phyloP scores from a whole-genome alignment of 1,284 basidiomycete species.

The Kwoniella shivajii region DNA sequence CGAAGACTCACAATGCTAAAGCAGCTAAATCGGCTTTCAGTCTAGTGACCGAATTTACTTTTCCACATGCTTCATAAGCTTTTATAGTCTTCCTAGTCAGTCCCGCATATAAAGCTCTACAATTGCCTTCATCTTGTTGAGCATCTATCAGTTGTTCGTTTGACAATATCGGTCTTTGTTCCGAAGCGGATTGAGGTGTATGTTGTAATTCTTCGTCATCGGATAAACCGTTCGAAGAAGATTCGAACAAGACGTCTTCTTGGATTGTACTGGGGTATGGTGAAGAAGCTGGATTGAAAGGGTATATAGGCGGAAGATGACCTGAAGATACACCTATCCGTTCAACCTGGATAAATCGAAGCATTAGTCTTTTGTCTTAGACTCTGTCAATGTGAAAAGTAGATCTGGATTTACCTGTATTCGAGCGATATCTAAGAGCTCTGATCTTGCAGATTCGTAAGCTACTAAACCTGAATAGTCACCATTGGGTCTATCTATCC shows the following conservation, averaged over 20 bases:
- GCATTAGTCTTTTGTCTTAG: too few species aligned
- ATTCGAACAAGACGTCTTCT: slow-evolving; percentile 44
- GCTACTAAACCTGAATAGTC: slow-evolving; percentile 62
- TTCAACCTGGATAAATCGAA: slow-evolving; percentile 42
- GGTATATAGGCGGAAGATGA: slow-evolving; percentile 44
- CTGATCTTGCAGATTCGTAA: slow-evolving; percentile 49
- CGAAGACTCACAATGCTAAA: slow-evolving; percentile 71
- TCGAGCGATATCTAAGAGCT: slow-evolving; percentile 50
- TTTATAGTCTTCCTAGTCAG: slow-evolving; percentile 79
- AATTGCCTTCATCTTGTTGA: slow-evolving; percentile 62
- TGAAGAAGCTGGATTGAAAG: slow-evolving; percentile 32
- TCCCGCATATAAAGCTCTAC: slow-evolving; percentile 72
- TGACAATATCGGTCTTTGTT: slow-evolving; percentile 57
- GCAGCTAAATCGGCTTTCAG: slow-evolving; percentile 81
- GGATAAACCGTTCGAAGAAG: slow-evolving; percentile 26
- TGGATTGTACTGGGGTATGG: slow-evolving; percentile 7
- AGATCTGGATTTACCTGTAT: slow-evolving; percentile 34
- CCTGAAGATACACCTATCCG: slow-evolving; percentile 43
- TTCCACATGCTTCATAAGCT: slow-evolving; percentile 74
- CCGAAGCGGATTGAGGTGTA: neutral
- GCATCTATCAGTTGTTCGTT: slow-evolving; percentile 67
- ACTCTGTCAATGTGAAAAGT: neutral
- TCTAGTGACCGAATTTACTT: slow-evolving; percentile 79
- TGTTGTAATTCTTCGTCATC: slow-evolving; percentile 17
- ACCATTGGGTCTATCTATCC: slow-evolving; percentile 51